A percentile compares a stretch with the other conserved stretches of the same genome.
phyloP scores from a whole-genome alignment of 768 basidiomycete genomes.

The Amanita pseudoporphyria region DNA sequence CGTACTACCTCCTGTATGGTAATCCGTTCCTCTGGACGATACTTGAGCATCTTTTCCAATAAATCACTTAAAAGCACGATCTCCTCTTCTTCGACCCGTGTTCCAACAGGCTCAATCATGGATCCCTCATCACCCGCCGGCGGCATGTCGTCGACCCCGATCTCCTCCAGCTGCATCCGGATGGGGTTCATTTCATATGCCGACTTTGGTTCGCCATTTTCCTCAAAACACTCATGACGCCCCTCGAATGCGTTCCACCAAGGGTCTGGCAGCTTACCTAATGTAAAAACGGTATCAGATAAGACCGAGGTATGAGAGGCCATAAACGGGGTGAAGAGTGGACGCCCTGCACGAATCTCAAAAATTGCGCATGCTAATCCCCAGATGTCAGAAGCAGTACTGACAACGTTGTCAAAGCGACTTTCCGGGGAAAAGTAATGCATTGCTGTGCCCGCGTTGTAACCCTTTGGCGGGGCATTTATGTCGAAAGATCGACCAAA shows the following conservation, averaged over 20 bases:
- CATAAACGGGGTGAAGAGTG: background rate
- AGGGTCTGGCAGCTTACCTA: slow-evolving; percentile 1
- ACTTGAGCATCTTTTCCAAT: slow-evolving; percentile 4
- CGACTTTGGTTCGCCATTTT: background rate
- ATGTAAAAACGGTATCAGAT: background rate
- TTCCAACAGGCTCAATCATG: slow-evolving; percentile 1
- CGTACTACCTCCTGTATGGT: slow-evolving; percentile 1
- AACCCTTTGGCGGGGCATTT: background rate
- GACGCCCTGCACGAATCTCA: background rate
- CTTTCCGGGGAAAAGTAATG: background rate
- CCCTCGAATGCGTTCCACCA: background rate
- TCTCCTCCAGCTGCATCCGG: background rate
- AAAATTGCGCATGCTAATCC: background rate
- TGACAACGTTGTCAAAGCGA: background rate
- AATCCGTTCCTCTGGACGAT: slow-evolving; percentile 1
- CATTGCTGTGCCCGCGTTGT: background rate
- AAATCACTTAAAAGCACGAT: slow-evolving; percentile 1
- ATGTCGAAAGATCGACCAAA: background rate
- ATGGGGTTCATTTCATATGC: background rate
- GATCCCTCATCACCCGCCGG: background rate
- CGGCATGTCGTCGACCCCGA: background rate
- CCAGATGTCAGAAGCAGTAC: slow-evolving; percentile 2
- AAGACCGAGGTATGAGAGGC: background rate
- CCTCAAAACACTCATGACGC: background rate
- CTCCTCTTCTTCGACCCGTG: background rate